A percentile compares a stretch with the other conserved stretches of the same genome.
phyloP scores from a whole-genome alignment of 2,329 filamentous ascomycete species.

The Ascochyta lentis region DNA sequence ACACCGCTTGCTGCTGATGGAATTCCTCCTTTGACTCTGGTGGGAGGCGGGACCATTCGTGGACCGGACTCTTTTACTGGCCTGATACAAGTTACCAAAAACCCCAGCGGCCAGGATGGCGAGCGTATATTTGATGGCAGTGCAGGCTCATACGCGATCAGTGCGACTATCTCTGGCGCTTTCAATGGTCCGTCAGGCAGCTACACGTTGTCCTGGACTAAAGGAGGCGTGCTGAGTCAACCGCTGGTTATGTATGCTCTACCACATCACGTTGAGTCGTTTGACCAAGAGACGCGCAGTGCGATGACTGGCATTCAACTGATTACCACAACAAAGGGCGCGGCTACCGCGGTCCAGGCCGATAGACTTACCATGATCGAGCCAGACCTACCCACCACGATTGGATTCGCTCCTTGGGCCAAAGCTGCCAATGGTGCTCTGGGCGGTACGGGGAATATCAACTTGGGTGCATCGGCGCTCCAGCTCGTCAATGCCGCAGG shows the following conservation, averaged over 20 bases:
- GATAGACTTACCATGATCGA: slow-evolving; percentile 73
- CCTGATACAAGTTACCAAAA: slow-evolving; percentile 83
- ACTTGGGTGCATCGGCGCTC: slow-evolving; percentile 59
- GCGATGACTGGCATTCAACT: slow-evolving; percentile 64
- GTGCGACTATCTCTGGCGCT: slow-evolving; percentile 60
- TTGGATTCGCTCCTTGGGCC: slow-evolving; percentile 84
- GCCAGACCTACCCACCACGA: slow-evolving; percentile 67
- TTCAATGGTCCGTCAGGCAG: slow-evolving; percentile 59
- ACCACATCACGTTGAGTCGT: slow-evolving; percentile 83
- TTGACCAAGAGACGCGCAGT: slow-evolving; percentile 65
- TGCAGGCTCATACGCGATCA: slow-evolving; percentile 76
- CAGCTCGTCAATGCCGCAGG: slow-evolving; percentile 67
- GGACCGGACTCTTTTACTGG: slow-evolving; percentile 75
- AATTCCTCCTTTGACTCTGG: slow-evolving; percentile 71
- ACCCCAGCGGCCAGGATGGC: slow-evolving; percentile 61
- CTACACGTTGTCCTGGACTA: slow-evolving; percentile 77
- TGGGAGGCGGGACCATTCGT: slow-evolving; percentile 69
- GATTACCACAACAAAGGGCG: slow-evolving; percentile 85
- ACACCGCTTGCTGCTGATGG: slow-evolving; percentile 61
- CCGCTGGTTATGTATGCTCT: slow-evolving; percentile 85
- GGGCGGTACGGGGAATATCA: slow-evolving; percentile 41
- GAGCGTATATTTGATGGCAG: slow-evolving; percentile 78
- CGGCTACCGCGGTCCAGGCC: slow-evolving; percentile 69
- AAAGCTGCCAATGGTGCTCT: slow-evolving; percentile 52
- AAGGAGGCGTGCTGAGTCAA: slow-evolving; percentile 64